Base-by-base conservation (phyloP, 805 yeast genomes). In the Myxozyma mucilagina region DNA sequence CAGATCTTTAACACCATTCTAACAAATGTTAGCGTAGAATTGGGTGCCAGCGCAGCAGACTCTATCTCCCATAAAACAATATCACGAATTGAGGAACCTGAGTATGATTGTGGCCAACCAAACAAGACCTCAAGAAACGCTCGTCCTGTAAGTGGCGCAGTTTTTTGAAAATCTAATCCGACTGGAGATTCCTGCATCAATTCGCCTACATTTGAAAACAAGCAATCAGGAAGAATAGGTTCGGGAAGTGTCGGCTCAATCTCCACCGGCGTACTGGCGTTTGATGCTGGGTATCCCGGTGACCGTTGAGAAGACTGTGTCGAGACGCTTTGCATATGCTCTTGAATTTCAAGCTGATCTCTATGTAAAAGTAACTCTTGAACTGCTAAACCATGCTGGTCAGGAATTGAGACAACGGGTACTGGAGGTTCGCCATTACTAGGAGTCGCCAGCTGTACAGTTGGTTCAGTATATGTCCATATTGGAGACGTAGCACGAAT, bases 221-320 rank as follows among this genome's bases (percentile, higher is more conserved):
- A 32, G 32, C 67, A 63, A 38, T 63, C 67, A 1, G 67, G 67
- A 9, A 63, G 47, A 34, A 63, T 63, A 31, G 67, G 63, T 20
- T 63, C 66, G 20, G 65, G 65, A n/a, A 60, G 47, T 14, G 49
- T 55, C 9, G 41, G 47, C 18, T 48, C 60, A 31, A 34, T 3
- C 34, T 41, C 35, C n/a, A 45, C 45, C 36, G 54, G 54, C 24
- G 54, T 50, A 31, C 54, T 50, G 24, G 47, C 45, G 9, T 24
- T 32, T 8, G 54, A 50, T 2, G 16, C 18, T 20, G 54, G 20
- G 18, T 50, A 50, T 24, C 24, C 43, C n/a, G 45, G 54, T n/a
- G 54, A 50, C 20, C 24, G 44, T 42, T 47, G 51, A 13, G 18
- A 11, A n/a, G 38, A 34, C 13, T 8, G 36, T 7, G 42, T 13